Conservation (phyloP, 2,329 filamentous ascomycete genomes). For the Calonectria montana region DNA sequence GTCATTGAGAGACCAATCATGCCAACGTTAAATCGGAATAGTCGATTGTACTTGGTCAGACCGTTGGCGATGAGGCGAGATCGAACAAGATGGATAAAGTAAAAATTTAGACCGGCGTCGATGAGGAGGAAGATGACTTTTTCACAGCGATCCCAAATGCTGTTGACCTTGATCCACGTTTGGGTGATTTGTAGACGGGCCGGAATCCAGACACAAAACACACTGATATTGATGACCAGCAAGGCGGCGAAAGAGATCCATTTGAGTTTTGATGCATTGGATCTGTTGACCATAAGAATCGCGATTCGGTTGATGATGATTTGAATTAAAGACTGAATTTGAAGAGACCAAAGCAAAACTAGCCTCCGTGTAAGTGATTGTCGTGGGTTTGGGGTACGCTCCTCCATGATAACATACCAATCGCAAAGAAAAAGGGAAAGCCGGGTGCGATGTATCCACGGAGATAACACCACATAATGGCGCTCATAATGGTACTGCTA, state of each 20-base stretch:
- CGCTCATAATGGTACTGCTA: conserved; percentile 40
- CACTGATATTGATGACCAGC: conserved; percentile 61
- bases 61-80: conserved; percentile 59
- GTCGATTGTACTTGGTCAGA: conserved; percentile 59
- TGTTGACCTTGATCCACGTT: conserved; percentile 57
- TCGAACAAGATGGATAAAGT: conserved; percentile 62
- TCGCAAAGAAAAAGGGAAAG: conserved; percentile 38
- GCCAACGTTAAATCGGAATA: conserved; percentile 51
- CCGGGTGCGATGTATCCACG: conserved; percentile 38
- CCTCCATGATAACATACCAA: conserved; percentile 26
- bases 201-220: conserved; percentile 66
- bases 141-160: conserved; percentile 64
- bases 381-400: accelerated
- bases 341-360: conserved; percentile 52
- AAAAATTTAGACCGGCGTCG: conserved; percentile 62
- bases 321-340: conserved; percentile 63
- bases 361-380: neutral
- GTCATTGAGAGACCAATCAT: conserved; percentile 47
- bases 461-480: conserved; percentile 42
- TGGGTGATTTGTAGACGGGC: conserved; percentile 57
- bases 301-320: conserved; percentile 68
- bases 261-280: conserved; percentile 54
- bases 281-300: conserved; percentile 56
- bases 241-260: conserved; percentile 57
- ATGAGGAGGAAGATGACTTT: conserved; percentile 63